Evolutionary conservation across 352 stramenopile species (phyloP).

Genomic region (Aphanomyces invadans): DNA sequence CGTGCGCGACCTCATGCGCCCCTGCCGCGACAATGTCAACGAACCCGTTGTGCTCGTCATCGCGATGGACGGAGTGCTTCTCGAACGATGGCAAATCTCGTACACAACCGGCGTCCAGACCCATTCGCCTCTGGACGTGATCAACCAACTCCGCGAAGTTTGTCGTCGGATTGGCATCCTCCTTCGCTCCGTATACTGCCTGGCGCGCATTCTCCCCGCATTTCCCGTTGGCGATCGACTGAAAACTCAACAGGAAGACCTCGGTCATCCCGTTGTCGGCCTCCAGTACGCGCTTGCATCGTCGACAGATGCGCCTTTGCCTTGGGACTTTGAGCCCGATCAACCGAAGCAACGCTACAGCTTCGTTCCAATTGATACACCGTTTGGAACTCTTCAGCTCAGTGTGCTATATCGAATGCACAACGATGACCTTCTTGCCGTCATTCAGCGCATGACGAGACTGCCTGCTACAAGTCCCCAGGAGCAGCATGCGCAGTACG

Average conservation of each 20-base stretch:
- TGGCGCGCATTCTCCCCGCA: constrained; percentile 59
- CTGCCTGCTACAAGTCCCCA: background rate
- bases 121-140: constrained; percentile 46
- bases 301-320: constrained; percentile 1
- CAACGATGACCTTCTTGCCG: constrained; percentile 12
- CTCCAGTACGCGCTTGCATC: background rate
- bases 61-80: constrained; percentile 48
- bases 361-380: constrained; percentile 68
- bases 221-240: constrained; percentile 13
- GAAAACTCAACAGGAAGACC: constrained; percentile 21
- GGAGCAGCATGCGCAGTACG: background rate
- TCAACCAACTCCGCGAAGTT: constrained; percentile 72
- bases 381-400: constrained; percentile 67
- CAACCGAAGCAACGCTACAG: constrained; percentile 54
- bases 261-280: constrained; percentile 7
- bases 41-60: constrained; percentile 61
- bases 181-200: constrained; percentile 60
- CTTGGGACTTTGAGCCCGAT: constrained; percentile 31
- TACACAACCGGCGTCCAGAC: constrained; percentile 35
- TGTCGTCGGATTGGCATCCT: constrained; percentile 72
- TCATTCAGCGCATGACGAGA: constrained; percentile 12
- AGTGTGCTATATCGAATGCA: constrained; percentile 45
- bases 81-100: constrained; percentile 70
- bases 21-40: constrained; percentile 67
- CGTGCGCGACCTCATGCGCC: constrained; percentile 54